Evolutionary conservation across 441 rosid species (phyloP).

Genomic region (Aquilaria agallochum): DNA sequence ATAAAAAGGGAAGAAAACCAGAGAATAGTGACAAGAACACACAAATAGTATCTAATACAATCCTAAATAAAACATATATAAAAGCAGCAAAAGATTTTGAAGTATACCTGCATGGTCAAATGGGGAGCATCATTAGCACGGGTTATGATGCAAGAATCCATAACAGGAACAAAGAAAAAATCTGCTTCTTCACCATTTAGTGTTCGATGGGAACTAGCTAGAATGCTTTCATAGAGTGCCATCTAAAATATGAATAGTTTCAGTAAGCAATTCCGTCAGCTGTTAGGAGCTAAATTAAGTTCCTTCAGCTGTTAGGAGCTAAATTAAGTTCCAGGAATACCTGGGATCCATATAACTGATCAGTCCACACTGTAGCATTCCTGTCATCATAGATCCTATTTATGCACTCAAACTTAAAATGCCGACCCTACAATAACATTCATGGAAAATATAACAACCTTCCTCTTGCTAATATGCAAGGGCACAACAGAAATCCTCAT

Average conservation of each 20-base stretch:
- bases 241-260: slow-evolving; percentile 36
- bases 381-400: slow-evolving; percentile 76
- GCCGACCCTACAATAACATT: slow-evolving; percentile 69
- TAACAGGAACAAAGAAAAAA: slow-evolving; percentile 95
- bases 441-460: slow-evolving; percentile 18
- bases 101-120: slow-evolving; percentile 62
- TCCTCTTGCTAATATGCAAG: slow-evolving; percentile 10
- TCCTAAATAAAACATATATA: background rate
- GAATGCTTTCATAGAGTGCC: slow-evolving; percentile 87
- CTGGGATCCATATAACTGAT: slow-evolving; percentile 91
- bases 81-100: slow-evolving; percentile 8
- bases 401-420: slow-evolving; percentile 82
- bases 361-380: slow-evolving; percentile 90
- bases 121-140: slow-evolving; percentile 98
- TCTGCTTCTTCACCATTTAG: slow-evolving; percentile 96
- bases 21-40: no score
- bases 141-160: slow-evolving; percentile 91
- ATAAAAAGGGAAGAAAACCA: no score
- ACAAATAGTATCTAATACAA: no score
- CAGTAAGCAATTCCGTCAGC: slow-evolving; percentile 8
- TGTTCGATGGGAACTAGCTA: slow-evolving; percentile 81
- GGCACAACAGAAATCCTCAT: slow-evolving; percentile 12
- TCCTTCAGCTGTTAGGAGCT: slow-evolving; percentile 12
- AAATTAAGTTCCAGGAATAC: slow-evolving; percentile 30
- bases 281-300: slow-evolving; percentile 7